phyloP scores from a whole-genome alignment of 1,284 basidiomycete species.

The Microstroma glucosiphilum region DNA sequence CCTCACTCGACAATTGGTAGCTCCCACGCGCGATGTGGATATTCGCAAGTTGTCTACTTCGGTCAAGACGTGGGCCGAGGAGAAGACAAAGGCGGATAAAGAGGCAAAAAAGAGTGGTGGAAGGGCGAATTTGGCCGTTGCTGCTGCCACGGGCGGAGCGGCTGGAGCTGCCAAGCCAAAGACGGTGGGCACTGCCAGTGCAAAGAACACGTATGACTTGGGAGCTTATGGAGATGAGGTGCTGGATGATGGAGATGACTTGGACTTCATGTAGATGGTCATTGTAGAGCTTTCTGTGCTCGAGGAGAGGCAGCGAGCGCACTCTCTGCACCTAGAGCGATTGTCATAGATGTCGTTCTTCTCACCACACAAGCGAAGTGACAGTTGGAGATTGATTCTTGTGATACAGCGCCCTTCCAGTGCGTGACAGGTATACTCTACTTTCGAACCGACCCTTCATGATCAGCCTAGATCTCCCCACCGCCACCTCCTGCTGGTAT shows the following conservation, averaged over 20 bases:
- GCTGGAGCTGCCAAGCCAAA: neutral
- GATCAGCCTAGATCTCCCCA: no score
- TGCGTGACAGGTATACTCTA: no score
- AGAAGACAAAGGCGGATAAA: conserved; percentile 3
- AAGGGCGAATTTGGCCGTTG: neutral
- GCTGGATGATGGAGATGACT: conserved; percentile 41
- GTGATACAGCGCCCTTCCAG: no score
- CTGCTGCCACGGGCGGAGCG: neutral
- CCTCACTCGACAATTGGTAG: conserved; percentile 24
- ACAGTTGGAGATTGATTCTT: no score
- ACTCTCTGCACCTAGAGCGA: no score
- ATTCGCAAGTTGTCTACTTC: conserved; percentile 2
- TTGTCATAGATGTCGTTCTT: no score
- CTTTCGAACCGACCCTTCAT: no score
- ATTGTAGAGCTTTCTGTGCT: no score
- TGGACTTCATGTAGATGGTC: conserved; percentile 42
- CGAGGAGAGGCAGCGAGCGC: no score
- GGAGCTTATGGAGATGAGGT: conserved; percentile 38
- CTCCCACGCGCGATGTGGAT: conserved; percentile 4
- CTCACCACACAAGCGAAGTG: no score
- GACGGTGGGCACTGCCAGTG: conserved; percentile 1
- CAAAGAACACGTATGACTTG: conserved; percentile 1
- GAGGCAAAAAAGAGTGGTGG: neutral
- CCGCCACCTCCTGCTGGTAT: no score
- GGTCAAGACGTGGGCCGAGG: conserved; percentile 3